These are phyloP conservation scores for Daldinia vernicosa DNA, from an alignment of 495 filamentous ascomycete species.

Conservation along the genomic window DNA sequence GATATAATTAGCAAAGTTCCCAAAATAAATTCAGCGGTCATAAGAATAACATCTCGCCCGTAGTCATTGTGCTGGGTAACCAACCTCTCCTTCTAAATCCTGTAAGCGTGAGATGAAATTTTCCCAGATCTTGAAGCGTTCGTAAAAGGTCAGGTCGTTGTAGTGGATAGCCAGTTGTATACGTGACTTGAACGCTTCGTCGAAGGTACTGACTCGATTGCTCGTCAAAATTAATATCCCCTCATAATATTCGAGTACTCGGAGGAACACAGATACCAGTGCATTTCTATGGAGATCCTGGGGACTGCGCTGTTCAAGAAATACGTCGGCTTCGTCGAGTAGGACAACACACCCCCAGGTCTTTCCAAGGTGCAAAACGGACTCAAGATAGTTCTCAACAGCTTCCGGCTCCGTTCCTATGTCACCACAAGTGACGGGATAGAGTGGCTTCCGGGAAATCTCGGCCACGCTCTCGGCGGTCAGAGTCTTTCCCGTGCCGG, in stretches of 20 bases:
- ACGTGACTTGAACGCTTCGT: constrained; percentile 50
- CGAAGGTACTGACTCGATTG: constrained; percentile 43
- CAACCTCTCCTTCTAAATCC: constrained; percentile 14
- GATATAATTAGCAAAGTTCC: not conserved
- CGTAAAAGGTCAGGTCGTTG: constrained; percentile 38
- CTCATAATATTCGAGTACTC: constrained; percentile 62
- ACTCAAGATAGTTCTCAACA: constrained; percentile 59
- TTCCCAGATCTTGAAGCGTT: constrained; percentile 51
- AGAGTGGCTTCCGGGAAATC: constrained; percentile 59
- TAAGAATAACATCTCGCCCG: too few relatives aligned
- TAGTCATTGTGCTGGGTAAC: not conserved
- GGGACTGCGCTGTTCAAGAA: constrained; percentile 53
- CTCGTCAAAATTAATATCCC: constrained; percentile 53
- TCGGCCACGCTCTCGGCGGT: constrained; percentile 63
- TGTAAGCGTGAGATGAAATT: constrained; percentile 46
- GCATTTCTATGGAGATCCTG: constrained; percentile 58
- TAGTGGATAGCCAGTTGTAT: constrained; percentile 58
- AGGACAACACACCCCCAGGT: constrained; percentile 53
- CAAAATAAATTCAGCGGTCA: too few relatives aligned
- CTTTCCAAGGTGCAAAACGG: constrained; percentile 57
- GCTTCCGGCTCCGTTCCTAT: constrained; percentile 56
- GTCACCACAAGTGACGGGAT: constrained; percentile 61
- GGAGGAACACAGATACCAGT: constrained; percentile 61
- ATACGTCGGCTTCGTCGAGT: constrained; percentile 41
- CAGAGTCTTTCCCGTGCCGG: constrained; percentile 63